Conservation (phyloP, 805 yeast genomes). For the Kuraishia borneana region DNA sequence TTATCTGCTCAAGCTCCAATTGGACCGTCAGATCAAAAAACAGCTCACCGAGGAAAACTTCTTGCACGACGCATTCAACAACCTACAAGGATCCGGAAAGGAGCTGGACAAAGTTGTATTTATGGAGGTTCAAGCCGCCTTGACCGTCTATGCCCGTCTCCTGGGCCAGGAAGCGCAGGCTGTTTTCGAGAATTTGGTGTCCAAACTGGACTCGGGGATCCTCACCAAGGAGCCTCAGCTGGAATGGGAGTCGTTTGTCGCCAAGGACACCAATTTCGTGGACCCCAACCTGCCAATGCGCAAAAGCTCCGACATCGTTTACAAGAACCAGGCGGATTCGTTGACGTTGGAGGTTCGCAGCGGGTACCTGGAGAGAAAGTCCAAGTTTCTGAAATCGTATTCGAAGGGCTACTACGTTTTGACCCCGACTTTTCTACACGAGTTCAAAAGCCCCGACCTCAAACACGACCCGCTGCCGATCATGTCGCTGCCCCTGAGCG, state of each 20-base stretch:
- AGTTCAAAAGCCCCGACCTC: constrained; percentile 75
- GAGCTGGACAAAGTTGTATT: constrained; percentile 85
- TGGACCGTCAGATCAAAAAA: constrained; percentile 68
- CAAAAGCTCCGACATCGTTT: constrained; percentile 46
- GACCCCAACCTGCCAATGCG: constrained; percentile 53
- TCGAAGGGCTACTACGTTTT: constrained; percentile 84
- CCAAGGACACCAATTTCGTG: constrained; percentile 61
- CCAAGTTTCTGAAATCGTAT: constrained; percentile 87
- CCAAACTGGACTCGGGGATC: constrained; percentile 58
- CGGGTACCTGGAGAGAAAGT: constrained; percentile 79
- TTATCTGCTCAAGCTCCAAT: constrained; percentile 53
- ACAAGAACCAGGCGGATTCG: constrained; percentile 60
- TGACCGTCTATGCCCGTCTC: constrained; percentile 59
- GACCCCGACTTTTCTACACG: constrained; percentile 83
- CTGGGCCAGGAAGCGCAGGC: constrained; percentile 66
- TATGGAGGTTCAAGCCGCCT: constrained; percentile 73
- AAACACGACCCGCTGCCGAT: constrained; percentile 74
- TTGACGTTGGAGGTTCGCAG: constrained; percentile 58
- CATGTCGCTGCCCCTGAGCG: constrained; percentile 70
- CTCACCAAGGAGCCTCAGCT: constrained; percentile 65
- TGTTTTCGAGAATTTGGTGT: constrained; percentile 53
- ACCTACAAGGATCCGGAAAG: constrained; percentile 78
- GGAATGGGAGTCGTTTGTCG: constrained; percentile 84
- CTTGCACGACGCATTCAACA: constrained; percentile 78
- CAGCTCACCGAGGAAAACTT: constrained; percentile 80